Percentiles rank a stretch among this genome's conserved stretches.
Conservation (phyloP, 108 stramenopile species). For the Cylindrotheca fusiformis region DNA sequence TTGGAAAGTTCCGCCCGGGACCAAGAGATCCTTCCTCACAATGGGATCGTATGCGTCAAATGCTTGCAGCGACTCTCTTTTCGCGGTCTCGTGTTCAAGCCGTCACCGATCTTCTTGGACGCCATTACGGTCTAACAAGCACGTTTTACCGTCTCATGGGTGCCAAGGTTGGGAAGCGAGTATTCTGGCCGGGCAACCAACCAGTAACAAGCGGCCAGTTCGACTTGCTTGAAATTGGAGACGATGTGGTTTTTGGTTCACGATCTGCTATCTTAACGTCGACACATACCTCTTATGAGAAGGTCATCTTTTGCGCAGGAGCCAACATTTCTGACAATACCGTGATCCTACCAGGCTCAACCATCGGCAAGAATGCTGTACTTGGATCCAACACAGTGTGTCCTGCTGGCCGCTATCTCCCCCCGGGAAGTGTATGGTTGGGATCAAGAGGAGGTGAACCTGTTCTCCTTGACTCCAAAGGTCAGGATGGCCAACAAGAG, state of each 20-base stretch:
- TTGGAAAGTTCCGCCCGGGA: conserved; percentile 55
- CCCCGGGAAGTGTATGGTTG: conserved; percentile 48
- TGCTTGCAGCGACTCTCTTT: conserved; percentile 39
- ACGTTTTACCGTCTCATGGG: conserved; percentile 50
- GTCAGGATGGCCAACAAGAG: conserved; percentile 4
- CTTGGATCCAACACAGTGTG: conserved; percentile 57
- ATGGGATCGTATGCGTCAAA: conserved; percentile 44
- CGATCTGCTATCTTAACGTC: conserved; percentile 40
- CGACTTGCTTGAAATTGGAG: conserved; percentile 65
- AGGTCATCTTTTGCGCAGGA: conserved; percentile 51
- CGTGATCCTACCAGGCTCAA: conserved; percentile 57
- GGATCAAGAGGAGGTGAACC: conserved; percentile 54
- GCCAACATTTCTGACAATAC: conserved; percentile 51
- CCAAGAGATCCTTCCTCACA: conserved; percentile 35
- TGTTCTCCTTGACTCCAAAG: conserved; percentile 40
- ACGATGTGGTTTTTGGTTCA: conserved; percentile 72
- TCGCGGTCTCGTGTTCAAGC: conserved; percentile 37
- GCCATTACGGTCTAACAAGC: conserved; percentile 56
- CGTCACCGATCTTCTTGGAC: conserved; percentile 48
- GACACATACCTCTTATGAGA: conserved; percentile 25
- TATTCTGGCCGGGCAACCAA: conserved; percentile 63
- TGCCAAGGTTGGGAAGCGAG: conserved; percentile 62
- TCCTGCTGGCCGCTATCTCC: conserved; percentile 45
- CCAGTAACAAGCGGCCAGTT: conserved; percentile 44
- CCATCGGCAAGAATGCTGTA: conserved; percentile 53